Evolutionary conservation across 2,329 filamentous ascomycete species (phyloP).

Genomic region (Neocucurbitaria cava): DNA sequence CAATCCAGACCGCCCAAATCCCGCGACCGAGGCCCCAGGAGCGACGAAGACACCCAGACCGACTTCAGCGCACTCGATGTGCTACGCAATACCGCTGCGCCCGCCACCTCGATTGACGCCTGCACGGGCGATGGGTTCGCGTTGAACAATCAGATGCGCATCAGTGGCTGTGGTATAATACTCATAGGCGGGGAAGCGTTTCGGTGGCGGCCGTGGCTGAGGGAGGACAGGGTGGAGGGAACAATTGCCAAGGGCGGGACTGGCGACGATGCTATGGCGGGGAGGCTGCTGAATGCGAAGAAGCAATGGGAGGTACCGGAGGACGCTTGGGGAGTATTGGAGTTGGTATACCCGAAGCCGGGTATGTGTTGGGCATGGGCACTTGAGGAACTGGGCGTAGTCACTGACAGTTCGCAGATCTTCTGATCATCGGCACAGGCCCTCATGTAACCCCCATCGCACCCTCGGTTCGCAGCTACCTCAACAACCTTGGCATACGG

Average conservation of each 20-base stretch:
- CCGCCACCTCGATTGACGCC: slow-evolving; percentile 82
- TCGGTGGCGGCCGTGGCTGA: slow-evolving; percentile 82
- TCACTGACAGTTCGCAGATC: slow-evolving; percentile 62
- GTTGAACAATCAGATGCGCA: slow-evolving; percentile 78
- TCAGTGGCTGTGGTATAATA: slow-evolving; percentile 74
- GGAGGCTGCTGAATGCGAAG: slow-evolving; percentile 71
- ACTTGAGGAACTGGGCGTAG: neutral
- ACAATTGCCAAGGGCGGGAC: slow-evolving; percentile 35
- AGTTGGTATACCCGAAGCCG: slow-evolving; percentile 84
- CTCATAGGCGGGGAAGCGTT: slow-evolving; percentile 89
- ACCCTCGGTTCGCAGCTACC: slow-evolving; percentile 72
- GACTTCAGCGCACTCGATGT: slow-evolving; percentile 82
- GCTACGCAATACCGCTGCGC: slow-evolving; percentile 74
- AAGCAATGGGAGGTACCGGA: slow-evolving; percentile 80
- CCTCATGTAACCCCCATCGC: slow-evolving; percentile 77
- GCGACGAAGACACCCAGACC: slow-evolving; percentile 68
- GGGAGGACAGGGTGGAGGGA: slow-evolving; percentile 44
- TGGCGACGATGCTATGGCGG: slow-evolving; percentile 46
- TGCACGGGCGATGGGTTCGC: slow-evolving; percentile 85
- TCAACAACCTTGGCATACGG: slow-evolving; percentile 80
- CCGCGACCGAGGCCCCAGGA: slow-evolving; percentile 67
- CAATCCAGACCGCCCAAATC: slow-evolving; percentile 51
- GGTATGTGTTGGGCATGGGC: slow-evolving; percentile 62
- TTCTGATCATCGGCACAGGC: slow-evolving; percentile 89
- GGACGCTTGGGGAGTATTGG: slow-evolving; percentile 76